phyloP scores from a whole-genome alignment of 2,329 filamentous ascomycete species.

The Lojkania enalia region DNA sequence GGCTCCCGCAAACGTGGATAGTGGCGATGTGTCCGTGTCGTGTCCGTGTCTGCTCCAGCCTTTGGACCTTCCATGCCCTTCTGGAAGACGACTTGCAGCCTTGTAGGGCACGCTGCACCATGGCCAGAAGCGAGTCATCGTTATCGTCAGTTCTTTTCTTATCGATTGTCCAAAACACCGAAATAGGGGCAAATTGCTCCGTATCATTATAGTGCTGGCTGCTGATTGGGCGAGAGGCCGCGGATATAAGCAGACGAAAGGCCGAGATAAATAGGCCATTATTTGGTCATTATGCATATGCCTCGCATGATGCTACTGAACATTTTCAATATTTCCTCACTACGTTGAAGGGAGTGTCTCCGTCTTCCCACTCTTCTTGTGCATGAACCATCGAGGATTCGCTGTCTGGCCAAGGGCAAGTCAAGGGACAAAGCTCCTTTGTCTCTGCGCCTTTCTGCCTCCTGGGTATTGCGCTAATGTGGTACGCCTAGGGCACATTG shows the following conservation, averaged over 20 bases:
- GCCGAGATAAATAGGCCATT: slow-evolving; percentile 21
- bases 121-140: background rate
- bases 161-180: slow-evolving; percentile 22
- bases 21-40: no score
- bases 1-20: no score
- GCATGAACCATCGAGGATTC: background rate
- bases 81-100: background rate
- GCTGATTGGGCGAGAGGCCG: slow-evolving; percentile 16
- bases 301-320: slow-evolving; percentile 19
- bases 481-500: slow-evolving; percentile 11
- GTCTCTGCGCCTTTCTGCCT: background rate
- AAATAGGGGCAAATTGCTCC: slow-evolving; percentile 19
- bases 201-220: slow-evolving; percentile 5
- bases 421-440: background rate
- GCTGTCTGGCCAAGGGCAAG: background rate
- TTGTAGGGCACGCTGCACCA: background rate
- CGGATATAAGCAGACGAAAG: slow-evolving; percentile 32
- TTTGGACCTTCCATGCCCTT: no score
- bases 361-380: background rate
- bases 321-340: no score
- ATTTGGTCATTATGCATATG: slow-evolving; percentile 35
- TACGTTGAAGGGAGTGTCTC: background rate
- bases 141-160: no score
- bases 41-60: no score
- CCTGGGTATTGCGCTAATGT: slow-evolving; percentile 9